phyloP scores from a whole-genome alignment of 805 yeast species.

The Pichia kluyveri region DNA sequence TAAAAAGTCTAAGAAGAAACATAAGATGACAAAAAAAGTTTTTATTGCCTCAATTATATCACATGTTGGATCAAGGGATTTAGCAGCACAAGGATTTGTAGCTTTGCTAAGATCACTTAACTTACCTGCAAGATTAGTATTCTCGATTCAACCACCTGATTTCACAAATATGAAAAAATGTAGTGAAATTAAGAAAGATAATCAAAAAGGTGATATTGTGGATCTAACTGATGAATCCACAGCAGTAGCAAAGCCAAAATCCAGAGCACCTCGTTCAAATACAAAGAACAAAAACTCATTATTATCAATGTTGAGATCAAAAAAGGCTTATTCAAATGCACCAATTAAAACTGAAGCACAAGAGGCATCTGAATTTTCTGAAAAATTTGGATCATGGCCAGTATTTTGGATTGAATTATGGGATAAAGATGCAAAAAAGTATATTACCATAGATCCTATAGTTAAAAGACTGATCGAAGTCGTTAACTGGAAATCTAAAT shows the following conservation, averaged over 20 bases:
- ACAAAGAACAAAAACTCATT: not conserved
- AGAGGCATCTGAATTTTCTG: constrained; percentile 2
- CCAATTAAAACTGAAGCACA: constrained; percentile 1
- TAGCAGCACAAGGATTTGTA: constrained; percentile 84
- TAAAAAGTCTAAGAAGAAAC: constrained; percentile 1
- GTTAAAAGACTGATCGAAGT: constrained; percentile 56
- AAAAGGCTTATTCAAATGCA: constrained; percentile 14
- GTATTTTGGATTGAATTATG: constrained; percentile 93
- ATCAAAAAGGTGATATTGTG: constrained; percentile 5
- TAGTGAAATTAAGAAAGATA: constrained; percentile 2
- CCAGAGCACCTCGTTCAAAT: not conserved
- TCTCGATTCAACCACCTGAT: constrained; percentile 88
- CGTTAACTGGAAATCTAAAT: constrained; percentile 38
- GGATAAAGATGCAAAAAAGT: constrained; percentile 61
- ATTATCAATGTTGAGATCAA: constrained; percentile 20
- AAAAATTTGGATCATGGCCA: constrained; percentile 37
- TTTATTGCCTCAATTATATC: constrained; percentile 36
- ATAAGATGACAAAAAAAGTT: constrained; percentile 26
- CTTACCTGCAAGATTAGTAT: constrained; percentile 63
- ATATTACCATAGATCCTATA: constrained; percentile 85
- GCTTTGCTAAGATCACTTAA: constrained; percentile 63
- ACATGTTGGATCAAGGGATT: constrained; percentile 63
- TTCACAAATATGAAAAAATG: constrained; percentile 36
- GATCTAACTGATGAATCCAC: not conserved
- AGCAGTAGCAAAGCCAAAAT: not conserved